phyloP scores from a whole-genome alignment of 495 filamentous ascomycete genomes.

The Talaromyces wortmannii region DNA sequence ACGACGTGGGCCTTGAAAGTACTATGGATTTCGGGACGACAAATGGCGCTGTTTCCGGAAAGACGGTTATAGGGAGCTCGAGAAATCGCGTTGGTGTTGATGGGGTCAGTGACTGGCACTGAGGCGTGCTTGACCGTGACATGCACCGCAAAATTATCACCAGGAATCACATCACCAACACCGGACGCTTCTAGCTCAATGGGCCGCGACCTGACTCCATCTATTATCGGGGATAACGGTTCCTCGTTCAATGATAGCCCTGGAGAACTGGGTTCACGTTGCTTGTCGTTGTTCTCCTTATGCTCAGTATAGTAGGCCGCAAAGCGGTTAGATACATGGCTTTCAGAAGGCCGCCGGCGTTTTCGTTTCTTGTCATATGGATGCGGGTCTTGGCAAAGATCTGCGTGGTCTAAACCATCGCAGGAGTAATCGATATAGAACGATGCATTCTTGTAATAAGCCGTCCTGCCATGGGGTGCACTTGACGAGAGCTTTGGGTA shows the following conservation, averaged over 20 bases:
- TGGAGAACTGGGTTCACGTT: slow-evolving; percentile 1
- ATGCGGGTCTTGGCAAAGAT: background rate
- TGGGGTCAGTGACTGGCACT: slow-evolving; percentile 4
- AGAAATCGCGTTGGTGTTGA: background rate
- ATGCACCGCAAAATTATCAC: slow-evolving; percentile 58
- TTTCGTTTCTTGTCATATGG: background rate
- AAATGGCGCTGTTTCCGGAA: background rate
- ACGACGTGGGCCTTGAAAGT: slow-evolving; percentile 4
- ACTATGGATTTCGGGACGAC: background rate
- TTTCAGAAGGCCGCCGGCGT: background rate
- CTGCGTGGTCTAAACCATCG: slow-evolving; percentile 24
- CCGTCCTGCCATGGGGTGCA: slow-evolving; percentile 62
- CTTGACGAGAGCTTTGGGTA: slow-evolving; percentile 5
- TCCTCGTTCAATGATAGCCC: background rate
- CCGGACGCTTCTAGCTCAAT: slow-evolving; percentile 54
- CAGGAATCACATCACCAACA: slow-evolving; percentile 55
- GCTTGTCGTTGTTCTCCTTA: background rate
- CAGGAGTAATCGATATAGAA: slow-evolving; percentile 75
- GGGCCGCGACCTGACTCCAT: slow-evolving; percentile 9
- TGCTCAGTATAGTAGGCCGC: background rate
- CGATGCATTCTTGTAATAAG: slow-evolving; percentile 67
- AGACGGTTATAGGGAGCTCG: background rate
- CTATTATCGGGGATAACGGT: slow-evolving; percentile 26
- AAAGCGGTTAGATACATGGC: slow-evolving; percentile 13
- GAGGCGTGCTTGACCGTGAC: slow-evolving; percentile 42